Conservation (phyloP, 805 yeast species). For the Saturnispora silvae region DNA sequence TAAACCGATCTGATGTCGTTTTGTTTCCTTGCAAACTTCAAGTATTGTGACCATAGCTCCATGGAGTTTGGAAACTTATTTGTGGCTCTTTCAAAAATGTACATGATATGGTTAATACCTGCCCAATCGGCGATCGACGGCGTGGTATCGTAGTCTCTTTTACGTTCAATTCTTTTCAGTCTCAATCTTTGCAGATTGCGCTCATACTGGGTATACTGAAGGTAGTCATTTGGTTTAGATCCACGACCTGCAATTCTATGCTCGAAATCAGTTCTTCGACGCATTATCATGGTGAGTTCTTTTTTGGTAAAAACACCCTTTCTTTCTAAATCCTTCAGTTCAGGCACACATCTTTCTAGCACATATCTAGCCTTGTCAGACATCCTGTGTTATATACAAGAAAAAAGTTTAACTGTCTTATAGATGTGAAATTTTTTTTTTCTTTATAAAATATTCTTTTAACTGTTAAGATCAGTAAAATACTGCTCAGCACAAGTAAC, state of each 20-base stretch:
- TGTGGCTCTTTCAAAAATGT: slow-evolving; percentile 75
- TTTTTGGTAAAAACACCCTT: slow-evolving; percentile 73
- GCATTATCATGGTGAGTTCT: slow-evolving; percentile 78
- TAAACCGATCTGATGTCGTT: slow-evolving; percentile 66
- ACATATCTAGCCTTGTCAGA: slow-evolving; percentile 39
- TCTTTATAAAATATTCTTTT: background rate
- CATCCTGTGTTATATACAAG: too few species aligned
- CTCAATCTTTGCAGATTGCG: slow-evolving; percentile 68
- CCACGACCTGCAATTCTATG: slow-evolving; percentile 82
- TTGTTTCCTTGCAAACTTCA: slow-evolving; percentile 54
- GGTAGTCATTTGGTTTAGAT: slow-evolving; percentile 63
- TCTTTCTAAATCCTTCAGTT: slow-evolving; percentile 74
- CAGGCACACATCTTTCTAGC: slow-evolving; percentile 72
- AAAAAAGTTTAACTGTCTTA: background rate
- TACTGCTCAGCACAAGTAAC: too few species aligned
- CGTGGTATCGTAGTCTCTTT: slow-evolving; percentile 45
- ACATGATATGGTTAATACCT: slow-evolving; percentile 67
- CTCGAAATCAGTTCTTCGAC: slow-evolving; percentile 91
- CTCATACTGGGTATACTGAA: slow-evolving; percentile 74
- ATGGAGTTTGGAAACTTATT: slow-evolving; percentile 69
- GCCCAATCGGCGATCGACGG: slow-evolving; percentile 81
- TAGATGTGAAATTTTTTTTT: background rate
- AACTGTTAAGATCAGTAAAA: too few species aligned
- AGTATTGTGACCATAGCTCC: slow-evolving; percentile 67
- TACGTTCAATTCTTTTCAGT: slow-evolving; percentile 54